These are phyloP conservation scores for Pistacia vera DNA, from an alignment of 345 rosid genomes.

Conservation along the genomic window DNA sequence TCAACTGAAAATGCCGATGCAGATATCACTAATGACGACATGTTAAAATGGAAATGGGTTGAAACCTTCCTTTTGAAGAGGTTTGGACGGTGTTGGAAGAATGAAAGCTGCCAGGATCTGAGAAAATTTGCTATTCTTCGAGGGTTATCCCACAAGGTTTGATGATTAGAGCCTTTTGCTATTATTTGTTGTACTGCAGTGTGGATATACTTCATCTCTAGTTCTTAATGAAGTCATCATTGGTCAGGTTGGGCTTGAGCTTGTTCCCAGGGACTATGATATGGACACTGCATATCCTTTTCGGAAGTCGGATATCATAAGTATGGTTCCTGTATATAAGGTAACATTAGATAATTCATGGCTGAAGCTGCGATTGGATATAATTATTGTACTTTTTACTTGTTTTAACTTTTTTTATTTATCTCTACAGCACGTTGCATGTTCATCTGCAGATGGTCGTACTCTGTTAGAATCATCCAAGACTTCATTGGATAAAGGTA, in stretches of 20 bases:
- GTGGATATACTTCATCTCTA: slow-evolving; percentile 9
- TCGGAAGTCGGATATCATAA: slow-evolving; percentile 72
- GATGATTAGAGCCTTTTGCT: slow-evolving; percentile 15
- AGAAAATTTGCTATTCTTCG: slow-evolving; percentile 88
- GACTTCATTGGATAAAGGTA: slow-evolving; percentile 94
- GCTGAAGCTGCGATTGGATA: not conserved
- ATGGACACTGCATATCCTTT: slow-evolving; percentile 82
- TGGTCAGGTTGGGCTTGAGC: slow-evolving; percentile 87
- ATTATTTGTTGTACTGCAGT: slow-evolving; percentile 4
- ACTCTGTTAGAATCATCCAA: slow-evolving; percentile 92
- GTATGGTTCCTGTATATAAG: slow-evolving; percentile 96
- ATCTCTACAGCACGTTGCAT: slow-evolving; percentile 75
- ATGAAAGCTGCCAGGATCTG: slow-evolving; percentile 59
- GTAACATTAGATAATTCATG: slow-evolving; percentile 33
- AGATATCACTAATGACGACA: slow-evolving; percentile 47
- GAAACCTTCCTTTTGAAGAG: slow-evolving; percentile 71
- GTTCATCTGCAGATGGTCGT: slow-evolving; percentile 98
- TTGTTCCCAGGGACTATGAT: slow-evolving; percentile 90
- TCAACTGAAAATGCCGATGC: slow-evolving; percentile 42
- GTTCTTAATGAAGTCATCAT: slow-evolving; percentile 31
- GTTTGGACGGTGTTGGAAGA: slow-evolving; percentile 78
- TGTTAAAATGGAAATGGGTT: slow-evolving; percentile 80
- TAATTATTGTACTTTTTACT: slow-evolving; percentile 5
- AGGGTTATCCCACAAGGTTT: slow-evolving; percentile 92
- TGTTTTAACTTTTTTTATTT: slow-evolving; percentile 23